Conservation (phyloP, 176 grass and related monocot genomes). For the Dactylis glomerata region DNA sequence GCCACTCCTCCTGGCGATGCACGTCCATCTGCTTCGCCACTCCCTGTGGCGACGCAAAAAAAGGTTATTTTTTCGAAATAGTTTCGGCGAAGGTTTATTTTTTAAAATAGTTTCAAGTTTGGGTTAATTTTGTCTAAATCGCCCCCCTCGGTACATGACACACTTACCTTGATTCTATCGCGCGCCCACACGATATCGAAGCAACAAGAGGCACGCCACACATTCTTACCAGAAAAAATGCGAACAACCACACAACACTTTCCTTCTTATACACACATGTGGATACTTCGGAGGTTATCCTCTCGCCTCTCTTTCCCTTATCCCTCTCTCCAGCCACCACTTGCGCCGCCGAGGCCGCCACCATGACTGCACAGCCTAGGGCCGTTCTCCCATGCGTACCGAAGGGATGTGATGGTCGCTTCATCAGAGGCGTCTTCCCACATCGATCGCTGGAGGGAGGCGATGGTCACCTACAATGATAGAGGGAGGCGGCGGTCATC, state of each 20-base stretch:
- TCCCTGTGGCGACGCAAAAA: too few relatives aligned
- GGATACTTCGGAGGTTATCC: neutral
- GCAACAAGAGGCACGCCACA: neutral
- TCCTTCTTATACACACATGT: neutral
- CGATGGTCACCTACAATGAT: neutral
- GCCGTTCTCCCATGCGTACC: neutral
- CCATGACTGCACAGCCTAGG: neutral
- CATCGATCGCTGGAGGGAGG: neutral
- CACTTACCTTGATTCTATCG: neutral
- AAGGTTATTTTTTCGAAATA: too few relatives aligned
- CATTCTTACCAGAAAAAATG: neutral
- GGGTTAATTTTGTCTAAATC: too few relatives aligned
- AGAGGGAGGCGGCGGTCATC: neutral
- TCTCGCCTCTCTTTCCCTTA: neutral
- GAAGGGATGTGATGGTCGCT: neutral
- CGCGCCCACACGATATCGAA: neutral
- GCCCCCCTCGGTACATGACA: neutral
- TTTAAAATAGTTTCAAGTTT: too few relatives aligned
- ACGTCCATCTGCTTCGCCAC: too few relatives aligned
- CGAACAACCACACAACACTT: neutral
- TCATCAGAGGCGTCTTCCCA: neutral
- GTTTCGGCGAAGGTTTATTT: too few relatives aligned
- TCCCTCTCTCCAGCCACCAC: neutral
- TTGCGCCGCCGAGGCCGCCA: neutral
- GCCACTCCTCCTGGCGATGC: too few relatives aligned